Percentiles rank a stretch among this genome's conserved stretches.
phyloP scores from a whole-genome alignment of 208 protist genomes.

The Leishmania aethiopica region DNA sequence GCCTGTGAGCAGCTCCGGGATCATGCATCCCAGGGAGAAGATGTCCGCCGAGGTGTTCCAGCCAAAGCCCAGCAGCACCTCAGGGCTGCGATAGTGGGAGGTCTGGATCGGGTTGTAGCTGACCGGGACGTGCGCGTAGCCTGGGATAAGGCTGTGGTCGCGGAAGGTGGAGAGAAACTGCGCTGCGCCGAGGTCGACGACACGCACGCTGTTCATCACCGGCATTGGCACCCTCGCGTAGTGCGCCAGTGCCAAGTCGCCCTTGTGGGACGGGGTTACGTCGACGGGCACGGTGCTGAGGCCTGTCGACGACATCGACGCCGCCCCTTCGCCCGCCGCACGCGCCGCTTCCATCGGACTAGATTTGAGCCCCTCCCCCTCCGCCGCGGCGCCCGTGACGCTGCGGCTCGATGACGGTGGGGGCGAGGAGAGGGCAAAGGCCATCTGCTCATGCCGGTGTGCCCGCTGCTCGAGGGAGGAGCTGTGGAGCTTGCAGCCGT shows the following conservation, averaged over 20 bases:
- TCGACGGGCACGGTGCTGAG: constrained; percentile 29
- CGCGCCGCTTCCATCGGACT: neutral
- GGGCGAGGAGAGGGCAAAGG: neutral
- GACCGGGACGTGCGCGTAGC: constrained; percentile 40
- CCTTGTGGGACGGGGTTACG: constrained; percentile 19
- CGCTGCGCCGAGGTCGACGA: constrained; percentile 76
- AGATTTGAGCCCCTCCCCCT: neutral
- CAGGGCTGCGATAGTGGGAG: constrained; percentile 77
- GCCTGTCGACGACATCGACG: constrained; percentile 3
- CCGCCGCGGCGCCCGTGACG: neutral
- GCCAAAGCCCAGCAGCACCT: constrained; percentile 79
- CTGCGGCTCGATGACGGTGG: neutral
- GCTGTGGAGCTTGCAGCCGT: constrained; percentile 38
- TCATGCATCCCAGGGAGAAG: constrained; percentile 86
- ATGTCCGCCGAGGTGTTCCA: constrained; percentile 75
- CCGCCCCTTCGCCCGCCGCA: neutral
- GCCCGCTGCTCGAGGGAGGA: constrained; percentile 39
- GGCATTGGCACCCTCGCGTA: constrained; percentile 53
- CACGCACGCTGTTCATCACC: constrained; percentile 63
- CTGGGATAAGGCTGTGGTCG: constrained; percentile 40
- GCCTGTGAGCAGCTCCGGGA: constrained; percentile 76
- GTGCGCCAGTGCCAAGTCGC: constrained; percentile 25
- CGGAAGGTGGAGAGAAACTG: constrained; percentile 56
- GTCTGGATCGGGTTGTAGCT: constrained; percentile 81
- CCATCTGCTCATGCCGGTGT: constrained; percentile 28